Evolutionary conservation across 352 stramenopile species (phyloP).

Genomic region (Blastocystis sp.): DNA sequence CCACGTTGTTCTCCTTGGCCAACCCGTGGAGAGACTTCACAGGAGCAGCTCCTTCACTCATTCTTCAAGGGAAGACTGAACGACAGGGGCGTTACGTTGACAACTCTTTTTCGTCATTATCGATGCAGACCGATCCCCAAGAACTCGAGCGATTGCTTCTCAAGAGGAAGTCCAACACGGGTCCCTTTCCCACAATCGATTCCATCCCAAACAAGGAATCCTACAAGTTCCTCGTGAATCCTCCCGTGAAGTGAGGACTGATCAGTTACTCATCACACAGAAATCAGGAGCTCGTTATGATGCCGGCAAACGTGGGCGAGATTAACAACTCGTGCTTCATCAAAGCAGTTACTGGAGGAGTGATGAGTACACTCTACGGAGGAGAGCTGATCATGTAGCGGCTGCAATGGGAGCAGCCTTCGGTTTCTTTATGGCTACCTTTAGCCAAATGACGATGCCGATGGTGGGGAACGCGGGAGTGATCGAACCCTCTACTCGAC

Average conservation of each 20-base stretch:
- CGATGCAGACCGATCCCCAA: constrained; percentile 17
- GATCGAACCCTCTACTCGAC: not conserved
- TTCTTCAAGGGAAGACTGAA: not conserved
- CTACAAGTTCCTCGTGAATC: not conserved
- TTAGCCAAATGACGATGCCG: not conserved
- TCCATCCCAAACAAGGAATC: constrained; percentile 13
- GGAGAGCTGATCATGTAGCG: not conserved
- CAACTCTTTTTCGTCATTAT: constrained; percentile 5
- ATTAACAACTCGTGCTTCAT: constrained; percentile 41
- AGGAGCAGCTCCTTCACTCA: not conserved
- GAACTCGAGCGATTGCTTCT: constrained; percentile 6
- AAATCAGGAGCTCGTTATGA: not conserved
- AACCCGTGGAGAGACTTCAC: not conserved
- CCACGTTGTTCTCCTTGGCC: constrained; percentile 28
- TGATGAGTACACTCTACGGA: not conserved
- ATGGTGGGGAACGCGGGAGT: not conserved
- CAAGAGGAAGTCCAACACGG: constrained; percentile 2
- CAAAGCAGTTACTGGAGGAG: not conserved
- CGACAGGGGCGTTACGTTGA: no score
- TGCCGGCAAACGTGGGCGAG: constrained; percentile 9
- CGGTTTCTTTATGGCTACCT: constrained; percentile 20
- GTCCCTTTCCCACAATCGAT: not conserved
- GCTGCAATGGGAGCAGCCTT: constrained; percentile 13
- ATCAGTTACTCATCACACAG: not conserved
- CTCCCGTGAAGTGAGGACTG: not conserved